Evolutionary conservation across 2,329 filamentous ascomycete species (phyloP).

Genomic region (Mycosphaerella sp.): DNA sequence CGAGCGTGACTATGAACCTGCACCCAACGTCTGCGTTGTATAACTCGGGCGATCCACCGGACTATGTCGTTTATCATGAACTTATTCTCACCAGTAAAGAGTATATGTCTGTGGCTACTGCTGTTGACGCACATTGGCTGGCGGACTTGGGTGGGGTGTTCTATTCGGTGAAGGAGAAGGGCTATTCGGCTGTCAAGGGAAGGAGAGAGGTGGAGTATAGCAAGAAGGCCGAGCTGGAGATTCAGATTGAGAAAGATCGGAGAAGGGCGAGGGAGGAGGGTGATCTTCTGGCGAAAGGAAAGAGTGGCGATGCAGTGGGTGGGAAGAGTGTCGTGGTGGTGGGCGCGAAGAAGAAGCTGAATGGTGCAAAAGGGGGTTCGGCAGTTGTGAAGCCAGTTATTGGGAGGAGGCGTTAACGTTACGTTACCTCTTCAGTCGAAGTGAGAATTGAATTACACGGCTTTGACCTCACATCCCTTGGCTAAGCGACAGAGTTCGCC

Average conservation of each 20-base stretch:
- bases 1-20: slow-evolving; percentile 86
- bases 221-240: slow-evolving; percentile 30
- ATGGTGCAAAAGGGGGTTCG: neutral
- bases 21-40: slow-evolving; percentile 93
- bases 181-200: slow-evolving; percentile 44
- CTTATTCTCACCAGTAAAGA: slow-evolving; percentile 94
- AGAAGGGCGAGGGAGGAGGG: slow-evolving; percentile 16
- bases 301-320: neutral
- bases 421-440: no score
- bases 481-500: no score
- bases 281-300: neutral
- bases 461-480: no score
- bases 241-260: slow-evolving; percentile 28
- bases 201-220: slow-evolving; percentile 30
- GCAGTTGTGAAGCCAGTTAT: slow-evolving; percentile 30
- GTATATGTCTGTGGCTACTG: slow-evolving; percentile 95
- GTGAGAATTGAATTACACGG: no score
- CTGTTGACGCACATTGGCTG: slow-evolving; percentile 94
- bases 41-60: slow-evolving; percentile 84
- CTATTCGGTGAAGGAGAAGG: slow-evolving; percentile 96
- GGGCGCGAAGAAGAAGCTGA: neutral
- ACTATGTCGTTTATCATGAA: slow-evolving; percentile 98
- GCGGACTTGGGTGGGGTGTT: slow-evolving; percentile 95
- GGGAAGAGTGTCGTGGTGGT: neutral
- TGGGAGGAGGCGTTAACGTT: slow-evolving; percentile 9